Base-by-base conservation (phyloP, 2,329 filamentous ascomycete genomes). In the Tolypocladium amazonense region DNA sequence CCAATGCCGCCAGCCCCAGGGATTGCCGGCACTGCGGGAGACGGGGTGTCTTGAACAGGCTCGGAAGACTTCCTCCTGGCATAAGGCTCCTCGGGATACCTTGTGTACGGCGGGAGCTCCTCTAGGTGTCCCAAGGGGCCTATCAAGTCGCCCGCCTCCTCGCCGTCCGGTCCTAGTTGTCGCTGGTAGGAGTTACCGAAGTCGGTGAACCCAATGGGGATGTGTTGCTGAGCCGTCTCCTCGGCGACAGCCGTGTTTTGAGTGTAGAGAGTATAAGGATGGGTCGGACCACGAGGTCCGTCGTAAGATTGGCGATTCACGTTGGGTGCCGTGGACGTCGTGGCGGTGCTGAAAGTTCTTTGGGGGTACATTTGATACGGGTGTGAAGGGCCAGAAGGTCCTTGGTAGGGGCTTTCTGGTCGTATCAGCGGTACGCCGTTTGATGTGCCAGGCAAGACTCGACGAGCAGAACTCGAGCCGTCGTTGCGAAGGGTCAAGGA, bases 121-220 rank as follows among this genome's bases (percentile, higher is more conserved):
- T 97, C 93, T 1, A 89, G 88, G 69, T 97, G 92, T 1, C 92
- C 92, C 68, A 96, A 86, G 0, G 89, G 89, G 1, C 92, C 92
- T 57, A 97, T 88, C 58, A 97, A 84, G 70, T 92, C 92, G 55
- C 88, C 90, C n/a, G 84, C 78, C 66, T 96, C 92, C 73, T 96
- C 91, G 58, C 90, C 90, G 60, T 92, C 89, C 0, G 90, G 88
- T 0, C 88, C 89, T 57, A 90, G 74, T 57, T 88, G 85, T 63
- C 89, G 79, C 68, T 88, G 88, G 66, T 92, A 96, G 59, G 81
- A 77, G 61, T 82, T 83, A 7, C 79, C 78, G 41, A 85, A 76
- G 7, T 87, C 87, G 8, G 86, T 85, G 65, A 96, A 96, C 4
- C 90, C 91, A 18, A 94, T 81, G 0, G 84, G 88, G 63, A 87